Base-by-base conservation (phyloP, 129 eudicot species). In the Smallanthus sonchifolius region DNA sequence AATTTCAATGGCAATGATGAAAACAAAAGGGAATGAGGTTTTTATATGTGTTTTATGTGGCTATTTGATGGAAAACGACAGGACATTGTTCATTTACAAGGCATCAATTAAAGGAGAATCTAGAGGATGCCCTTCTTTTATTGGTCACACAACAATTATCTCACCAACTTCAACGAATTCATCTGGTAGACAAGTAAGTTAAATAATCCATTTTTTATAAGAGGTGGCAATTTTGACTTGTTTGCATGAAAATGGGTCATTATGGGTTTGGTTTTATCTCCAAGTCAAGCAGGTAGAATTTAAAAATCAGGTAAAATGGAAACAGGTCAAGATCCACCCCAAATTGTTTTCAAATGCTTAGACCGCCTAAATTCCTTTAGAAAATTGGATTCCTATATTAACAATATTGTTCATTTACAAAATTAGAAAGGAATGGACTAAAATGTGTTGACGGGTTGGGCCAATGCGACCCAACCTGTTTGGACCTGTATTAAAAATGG, bases 41-140 rank as follows among this genome's bases (percentile, higher is more conserved):
- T 86, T 76, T 61, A 62, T 88, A 30, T 91, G 96, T 79, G 90
- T 83, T 80, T 65, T 85, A 77, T 86, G 93, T 82, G 96, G 99
- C 42, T 63, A 39, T 52, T 32, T 42, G 24, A 85, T 73, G 84
- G 87, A 87, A 55, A 83, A 86, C 8, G 83, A 83, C 42, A 83
- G 74, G 70, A 75, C 83, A 32, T 55, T 94, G 68, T 88, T 90
- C 49, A 45, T 94, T 36, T 88, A 88, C 86, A 91, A 79, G 81
- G 61, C 85, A 39, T 72, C 72, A 24, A 54, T 69, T 45, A 67
- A 79, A n/a, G 91, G 88, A 70, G 79, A 83, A 65, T 55, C 59
- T 15, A 74, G 40, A 61, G 96, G 96, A 9, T 78, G 80, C 83
- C 97, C 99, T 69, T 85, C 86, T 76, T 77, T 91, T 65, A 77